Conservation (phyloP, 2,329 filamentous ascomycete species). For the Pseudogymnoascus sp. region DNA sequence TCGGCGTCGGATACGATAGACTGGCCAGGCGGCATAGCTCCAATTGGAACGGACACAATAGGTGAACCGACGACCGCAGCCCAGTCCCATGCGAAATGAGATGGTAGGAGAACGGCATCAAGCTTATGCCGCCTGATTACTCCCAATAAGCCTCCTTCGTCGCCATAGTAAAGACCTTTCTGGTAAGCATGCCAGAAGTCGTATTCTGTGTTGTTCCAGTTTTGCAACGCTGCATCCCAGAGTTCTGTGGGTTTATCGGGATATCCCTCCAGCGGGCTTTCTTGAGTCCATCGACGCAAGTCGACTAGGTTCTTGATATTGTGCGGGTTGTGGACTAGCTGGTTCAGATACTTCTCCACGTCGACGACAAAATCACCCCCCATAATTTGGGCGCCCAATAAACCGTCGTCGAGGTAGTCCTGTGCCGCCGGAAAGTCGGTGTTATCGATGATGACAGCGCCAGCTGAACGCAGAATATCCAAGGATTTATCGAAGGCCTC, state of each 20-base stretch:
- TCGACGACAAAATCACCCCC: constrained; percentile 53
- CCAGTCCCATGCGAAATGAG: too few relatives aligned
- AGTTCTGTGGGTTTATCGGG: too few relatives aligned
- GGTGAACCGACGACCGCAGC: too few relatives aligned
- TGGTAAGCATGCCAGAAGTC: too few relatives aligned
- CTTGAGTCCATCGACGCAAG: constrained; percentile 46
- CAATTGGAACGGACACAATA: not conserved
- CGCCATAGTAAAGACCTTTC: too few relatives aligned
- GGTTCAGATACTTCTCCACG: constrained; percentile 46
- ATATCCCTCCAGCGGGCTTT: too few relatives aligned
- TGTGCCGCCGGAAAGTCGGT: constrained; percentile 48
- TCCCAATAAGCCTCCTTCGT: too few relatives aligned
- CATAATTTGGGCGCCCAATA: constrained; percentile 34
- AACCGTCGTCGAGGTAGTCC: constrained; percentile 30
- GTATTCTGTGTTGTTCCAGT: too few relatives aligned
- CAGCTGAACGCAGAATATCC: constrained; percentile 41
- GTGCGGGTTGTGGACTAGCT: constrained; percentile 49
- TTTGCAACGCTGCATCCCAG: too few relatives aligned
- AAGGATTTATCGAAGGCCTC: constrained; percentile 45
- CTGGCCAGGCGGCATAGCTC: too few relatives aligned
- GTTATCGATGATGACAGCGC: constrained; percentile 50
- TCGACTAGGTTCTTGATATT: constrained; percentile 43
- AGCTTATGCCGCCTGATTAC: too few relatives aligned
- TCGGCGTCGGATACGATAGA: constrained; percentile 35
- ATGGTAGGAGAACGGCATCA: too few relatives aligned